Percentiles rank a stretch among this genome's conserved stretches.
Conservation (phyloP, 2,329 filamentous ascomycete species). For the Penicillium sp. region DNA sequence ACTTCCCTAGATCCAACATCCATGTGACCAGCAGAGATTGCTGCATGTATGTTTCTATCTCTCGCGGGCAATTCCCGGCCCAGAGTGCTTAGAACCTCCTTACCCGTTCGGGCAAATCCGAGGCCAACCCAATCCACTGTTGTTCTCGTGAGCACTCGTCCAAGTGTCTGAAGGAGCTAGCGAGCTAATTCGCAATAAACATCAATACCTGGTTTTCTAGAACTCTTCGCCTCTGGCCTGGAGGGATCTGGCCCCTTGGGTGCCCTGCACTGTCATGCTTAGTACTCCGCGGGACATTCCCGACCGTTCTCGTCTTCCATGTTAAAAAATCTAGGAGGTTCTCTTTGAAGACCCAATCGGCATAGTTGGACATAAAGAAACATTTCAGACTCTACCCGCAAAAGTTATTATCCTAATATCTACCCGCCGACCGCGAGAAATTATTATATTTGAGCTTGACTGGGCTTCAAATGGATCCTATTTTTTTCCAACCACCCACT, state of each 20-base stretch:
- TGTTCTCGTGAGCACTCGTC: neutral
- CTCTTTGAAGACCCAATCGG: too few species aligned
- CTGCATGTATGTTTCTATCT: neutral
- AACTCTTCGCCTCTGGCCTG: neutral
- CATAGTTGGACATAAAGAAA: neutral
- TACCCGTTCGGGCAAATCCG: conserved; percentile 15
- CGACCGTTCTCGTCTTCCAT: too few species aligned
- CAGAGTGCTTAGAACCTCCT: neutral
- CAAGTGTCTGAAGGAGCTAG: neutral
- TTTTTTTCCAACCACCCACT: neutral
- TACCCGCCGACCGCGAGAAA: too few species aligned
- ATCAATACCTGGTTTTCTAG: conserved; percentile 10
- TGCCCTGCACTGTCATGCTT: neutral
- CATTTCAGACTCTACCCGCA: neutral
- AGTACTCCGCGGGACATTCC: too few species aligned
- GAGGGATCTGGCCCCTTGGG: neutral
- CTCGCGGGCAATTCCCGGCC: neutral
- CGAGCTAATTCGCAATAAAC: conserved; percentile 12
- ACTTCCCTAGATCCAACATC: neutral
- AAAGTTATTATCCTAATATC: too few species aligned
- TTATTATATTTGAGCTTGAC: too few species aligned
- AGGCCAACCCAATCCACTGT: neutral
- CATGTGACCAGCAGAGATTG: conserved; percentile 10
- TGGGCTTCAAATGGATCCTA: too few species aligned
- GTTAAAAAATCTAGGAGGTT: too few species aligned